phyloP scores from a whole-genome alignment of 441 rosid species.

The Pelargonium exstipulatum region DNA sequence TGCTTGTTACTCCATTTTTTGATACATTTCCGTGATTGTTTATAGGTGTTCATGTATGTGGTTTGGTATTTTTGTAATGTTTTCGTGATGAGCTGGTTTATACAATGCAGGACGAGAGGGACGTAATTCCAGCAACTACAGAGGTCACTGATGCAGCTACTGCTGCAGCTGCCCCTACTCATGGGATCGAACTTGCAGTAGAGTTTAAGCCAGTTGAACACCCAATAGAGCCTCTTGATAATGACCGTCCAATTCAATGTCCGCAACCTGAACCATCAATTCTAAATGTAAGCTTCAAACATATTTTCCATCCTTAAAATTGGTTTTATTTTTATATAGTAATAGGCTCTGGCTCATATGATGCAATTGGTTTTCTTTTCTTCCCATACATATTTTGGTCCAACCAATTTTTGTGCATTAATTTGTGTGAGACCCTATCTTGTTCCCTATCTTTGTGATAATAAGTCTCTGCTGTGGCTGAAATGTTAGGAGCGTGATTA shows the following conservation, averaged over 20 bases:
- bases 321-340: background rate
- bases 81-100: slow-evolving; percentile 3
- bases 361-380: background rate
- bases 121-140: slow-evolving; percentile 50
- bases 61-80: too few species aligned
- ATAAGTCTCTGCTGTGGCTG: background rate
- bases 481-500: background rate
- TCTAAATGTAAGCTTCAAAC: slow-evolving; percentile 54
- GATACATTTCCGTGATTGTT: too few species aligned
- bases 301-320: background rate
- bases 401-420: background rate
- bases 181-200: slow-evolving; percentile 75
- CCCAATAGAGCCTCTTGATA: slow-evolving; percentile 72
- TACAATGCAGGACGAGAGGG: slow-evolving; percentile 60
- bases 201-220: slow-evolving; percentile 94
- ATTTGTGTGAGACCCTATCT: background rate
- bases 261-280: slow-evolving; percentile 90
- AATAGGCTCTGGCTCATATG: background rate
- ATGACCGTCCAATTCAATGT: slow-evolving; percentile 72
- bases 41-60: too few species aligned
- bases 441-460: background rate
- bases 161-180: slow-evolving; percentile 41
- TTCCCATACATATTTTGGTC: background rate
- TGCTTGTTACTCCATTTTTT: too few species aligned
- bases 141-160: slow-evolving; percentile 34